Base-by-base conservation (phyloP, 495 filamentous ascomycete genomes). In the Hapsidospora chrysogenum region DNA sequence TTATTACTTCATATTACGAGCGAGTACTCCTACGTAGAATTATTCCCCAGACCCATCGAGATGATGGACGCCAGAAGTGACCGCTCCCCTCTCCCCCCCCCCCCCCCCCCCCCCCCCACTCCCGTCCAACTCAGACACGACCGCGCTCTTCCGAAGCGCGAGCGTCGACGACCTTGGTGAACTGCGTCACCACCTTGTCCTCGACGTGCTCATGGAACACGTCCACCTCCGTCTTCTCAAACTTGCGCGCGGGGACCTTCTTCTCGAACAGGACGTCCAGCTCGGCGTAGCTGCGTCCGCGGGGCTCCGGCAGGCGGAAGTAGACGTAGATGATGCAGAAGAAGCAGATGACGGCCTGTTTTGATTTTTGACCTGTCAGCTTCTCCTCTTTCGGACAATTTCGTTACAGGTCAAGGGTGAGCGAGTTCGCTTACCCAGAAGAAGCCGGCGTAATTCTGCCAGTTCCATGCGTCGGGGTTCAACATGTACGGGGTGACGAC, bases 401-500 rank as follows among this genome's bases (percentile, higher is more conserved):
- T 3, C 11, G 29, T 16, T 14, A 10, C 19, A 7, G 13, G 29
- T 4, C 29, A 32, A 41, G 9, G 34, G 2, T 16, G 17, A 29
- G 23, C 5, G 14, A 5, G 27, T n/a, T 15, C 51, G 9, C 59
- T 41, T 39, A 61, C 76, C 78, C 76, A 86, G 63, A 85, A 83
- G 53, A 86, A 82, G n/a, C 76, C 78, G n/a, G 78, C 63, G 39
- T 70, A 80, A 42, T 78, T 80, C 31, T 66, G 58, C 79, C 78
- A 87, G 52, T 80, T 48, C 79, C 80, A 85, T 0, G 71, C 77
- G 0, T 53, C 57, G 0, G 77, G 76, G 54, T 83, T 85, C 22
- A 85, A 53, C 77, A 81, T 80, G 47, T 80, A 79, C 0, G 78
- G 76, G 0, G 79, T 82, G 3, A 86, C 47, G 10, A 83, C 74